phyloP scores from a whole-genome alignment of 805 yeast genomes.

The Pichia nakasei region DNA sequence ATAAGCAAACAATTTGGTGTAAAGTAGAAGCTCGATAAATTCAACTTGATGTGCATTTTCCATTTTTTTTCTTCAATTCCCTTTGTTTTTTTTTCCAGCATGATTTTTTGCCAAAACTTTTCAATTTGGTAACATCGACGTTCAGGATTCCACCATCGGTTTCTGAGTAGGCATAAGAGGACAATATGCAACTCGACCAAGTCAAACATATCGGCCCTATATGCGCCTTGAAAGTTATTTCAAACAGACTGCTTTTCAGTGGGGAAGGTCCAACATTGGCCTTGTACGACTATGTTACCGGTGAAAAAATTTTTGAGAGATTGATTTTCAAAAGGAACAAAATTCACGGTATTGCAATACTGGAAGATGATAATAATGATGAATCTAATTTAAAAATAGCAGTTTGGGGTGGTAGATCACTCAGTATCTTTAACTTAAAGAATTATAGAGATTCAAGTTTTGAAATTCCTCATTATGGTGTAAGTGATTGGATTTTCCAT shows the following conservation, averaged over 20 bases:
- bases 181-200: neutral
- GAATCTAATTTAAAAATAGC: slow-evolving; percentile 21
- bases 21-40: no score
- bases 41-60: no score
- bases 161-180: no score
- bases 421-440: slow-evolving; percentile 33
- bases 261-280: slow-evolving; percentile 69
- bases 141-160: no score
- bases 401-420: slow-evolving; percentile 68
- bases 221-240: slow-evolving; percentile 45
- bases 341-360: slow-evolving; percentile 63
- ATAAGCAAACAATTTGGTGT: no score
- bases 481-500: slow-evolving; percentile 75
- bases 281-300: slow-evolving; percentile 37
- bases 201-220: slow-evolving; percentile 56
- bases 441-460: slow-evolving; percentile 20
- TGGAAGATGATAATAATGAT: slow-evolving; percentile 18
- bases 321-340: slow-evolving; percentile 63
- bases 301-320: slow-evolving; percentile 27
- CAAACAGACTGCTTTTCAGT: slow-evolving; percentile 33
- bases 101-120: no score
- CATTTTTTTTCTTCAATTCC: no score
- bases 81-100: no score
- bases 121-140: no score
- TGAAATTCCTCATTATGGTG: slow-evolving; percentile 35